phyloP scores from a whole-genome alignment of 2,329 filamentous ascomycete species.

The Neopestalotiopsis sp. region DNA sequence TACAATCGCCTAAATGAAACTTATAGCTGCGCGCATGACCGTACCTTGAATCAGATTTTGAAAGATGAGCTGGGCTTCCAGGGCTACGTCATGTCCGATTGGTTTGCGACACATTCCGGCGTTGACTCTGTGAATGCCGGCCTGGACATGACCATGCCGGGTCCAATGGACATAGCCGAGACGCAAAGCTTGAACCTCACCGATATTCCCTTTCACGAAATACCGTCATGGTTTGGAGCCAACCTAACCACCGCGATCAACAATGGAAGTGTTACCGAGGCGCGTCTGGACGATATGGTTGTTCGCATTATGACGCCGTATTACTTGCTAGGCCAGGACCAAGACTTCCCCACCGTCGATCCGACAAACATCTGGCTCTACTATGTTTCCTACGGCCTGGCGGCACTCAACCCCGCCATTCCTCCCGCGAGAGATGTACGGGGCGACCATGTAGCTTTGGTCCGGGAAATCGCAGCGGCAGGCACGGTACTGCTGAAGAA shows the following conservation, averaged over 20 bases:
- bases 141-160: conserved; percentile 62
- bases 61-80: conserved; percentile 51
- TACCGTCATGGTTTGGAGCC: conserved; percentile 75
- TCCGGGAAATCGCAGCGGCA: conserved; percentile 78
- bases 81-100: conserved; percentile 48
- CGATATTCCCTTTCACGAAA: conserved; percentile 56
- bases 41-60: conserved; percentile 53
- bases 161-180: conserved; percentile 35
- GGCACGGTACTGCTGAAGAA: conserved; percentile 81
- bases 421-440: conserved; percentile 79
- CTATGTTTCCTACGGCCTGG: conserved; percentile 73
- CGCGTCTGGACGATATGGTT: conserved; percentile 60
- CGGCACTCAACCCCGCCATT: conserved; percentile 38
- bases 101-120: conserved; percentile 47
- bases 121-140: conserved; percentile 49
- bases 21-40: conserved; percentile 55
- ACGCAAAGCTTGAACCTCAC: background rate
- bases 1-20: conserved; percentile 54
- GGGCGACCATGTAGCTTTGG: conserved; percentile 71
- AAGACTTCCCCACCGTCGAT: conserved; percentile 65
- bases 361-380: background rate
- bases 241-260: conserved; percentile 52
- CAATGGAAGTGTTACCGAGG: conserved; percentile 50
- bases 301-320: conserved; percentile 78
- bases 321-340: conserved; percentile 67